Base-by-base conservation (phyloP, 2,329 filamentous ascomycete species). In the Fusarium sublunatum region DNA sequence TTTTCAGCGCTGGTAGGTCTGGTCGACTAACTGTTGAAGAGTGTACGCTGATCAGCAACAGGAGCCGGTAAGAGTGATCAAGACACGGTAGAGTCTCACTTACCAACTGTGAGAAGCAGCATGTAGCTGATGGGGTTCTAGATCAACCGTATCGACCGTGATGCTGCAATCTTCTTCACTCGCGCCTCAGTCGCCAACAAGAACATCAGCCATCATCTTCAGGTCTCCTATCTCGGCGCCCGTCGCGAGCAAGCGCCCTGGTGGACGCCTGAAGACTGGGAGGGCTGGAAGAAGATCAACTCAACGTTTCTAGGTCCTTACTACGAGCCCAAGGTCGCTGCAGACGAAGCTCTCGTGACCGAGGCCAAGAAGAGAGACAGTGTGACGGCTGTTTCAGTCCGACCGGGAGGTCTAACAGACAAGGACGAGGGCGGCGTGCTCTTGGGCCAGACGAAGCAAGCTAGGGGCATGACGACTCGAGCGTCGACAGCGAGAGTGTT, bases 181-280 rank as follows among this genome's bases (percentile, higher is more conserved):
- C 55, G 66, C 22, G 68, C 69, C 7, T 61, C 69, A 3, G 67
- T 71, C 3, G 69, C 63, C 29, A 63, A 61, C 10, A 56, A 63
- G 10, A 35, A 62, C 6, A 76, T 88, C 53, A 84, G 76, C 10
- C 83, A 85, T 58, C 88, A 88, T 74, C 75, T 90, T 45, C 79
- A 88, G 63, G 79, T 89, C 28, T 88, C 85, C 0, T 86, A 86
- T 55, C 72, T 87, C 5, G 77, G 78, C 48, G 81, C 82, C 12
- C 80, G 87, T 11, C 76, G 79, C 5, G 51, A 60, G 19, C n/a
- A 77, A 75, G 46, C 81, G 80, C 5, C 78, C 2, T 87, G 84
- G 83, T 87, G 82, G 81, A 71, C 67, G 31, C 70, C 75, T 25
- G 78, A 81, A 5, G 78, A 77, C 52, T 85, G 80, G 79, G 67